These are phyloP conservation scores for Flaveria linearis DNA, from an alignment of 129 eudicot genomes.

Conservation along the genomic window DNA sequence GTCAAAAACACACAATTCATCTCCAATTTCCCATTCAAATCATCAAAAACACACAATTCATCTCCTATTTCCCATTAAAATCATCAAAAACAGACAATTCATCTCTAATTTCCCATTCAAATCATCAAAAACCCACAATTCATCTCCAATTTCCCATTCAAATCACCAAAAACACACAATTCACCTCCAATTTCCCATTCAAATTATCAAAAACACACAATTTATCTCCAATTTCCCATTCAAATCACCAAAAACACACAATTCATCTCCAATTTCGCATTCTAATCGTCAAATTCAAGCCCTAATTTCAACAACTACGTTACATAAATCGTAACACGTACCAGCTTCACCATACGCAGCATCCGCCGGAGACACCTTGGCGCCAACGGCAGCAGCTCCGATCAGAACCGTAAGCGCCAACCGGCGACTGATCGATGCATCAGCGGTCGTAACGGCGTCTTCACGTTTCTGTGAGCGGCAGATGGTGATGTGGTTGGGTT, in stretches of 20 bases:
- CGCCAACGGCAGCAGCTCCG: conserved; percentile 88
- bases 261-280: too few species aligned
- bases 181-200: background rate
- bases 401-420: conserved; percentile 85
- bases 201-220: background rate
- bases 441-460: conserved; percentile 25
- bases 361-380: conserved; percentile 95
- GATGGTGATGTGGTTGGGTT: conserved; percentile 50
- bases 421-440: conserved; percentile 56
- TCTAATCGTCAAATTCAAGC: too few species aligned
- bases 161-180: background rate
- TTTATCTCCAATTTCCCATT: background rate
- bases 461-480: conserved; percentile 81
- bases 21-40: background rate
- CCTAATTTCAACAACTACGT: background rate
- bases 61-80: background rate
- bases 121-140: background rate
- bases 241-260: background rate
- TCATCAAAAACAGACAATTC: background rate
- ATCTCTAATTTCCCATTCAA: background rate
- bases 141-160: background rate
- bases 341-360: conserved; percentile 99
- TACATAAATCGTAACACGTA: conserved; percentile 4
- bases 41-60: background rate
- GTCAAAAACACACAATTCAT: background rate